These are phyloP conservation scores for Trametes meyenii DNA, from an alignment of 768 basidiomycete genomes.

Conservation along the genomic window DNA sequence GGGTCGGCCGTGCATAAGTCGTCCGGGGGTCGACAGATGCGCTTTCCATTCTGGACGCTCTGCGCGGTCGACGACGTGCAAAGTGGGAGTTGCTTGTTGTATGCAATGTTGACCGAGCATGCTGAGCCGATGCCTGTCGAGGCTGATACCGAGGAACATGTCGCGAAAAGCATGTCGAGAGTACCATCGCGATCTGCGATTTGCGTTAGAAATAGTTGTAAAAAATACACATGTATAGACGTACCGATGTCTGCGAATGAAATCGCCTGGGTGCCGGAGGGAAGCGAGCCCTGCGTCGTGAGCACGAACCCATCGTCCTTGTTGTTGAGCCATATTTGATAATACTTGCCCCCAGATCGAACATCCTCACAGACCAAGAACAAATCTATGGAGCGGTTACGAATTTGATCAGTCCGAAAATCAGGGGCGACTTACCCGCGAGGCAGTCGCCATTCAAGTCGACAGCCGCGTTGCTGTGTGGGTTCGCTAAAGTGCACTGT, in stretches of 20 bases:
- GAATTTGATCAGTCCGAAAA: neutral
- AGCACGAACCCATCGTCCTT: conserved; percentile 76
- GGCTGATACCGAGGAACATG: conserved; percentile 71
- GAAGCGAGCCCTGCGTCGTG: conserved; percentile 67
- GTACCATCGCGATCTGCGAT: conserved; percentile 88
- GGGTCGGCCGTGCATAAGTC: conserved; percentile 84
- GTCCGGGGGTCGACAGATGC: conserved; percentile 72
- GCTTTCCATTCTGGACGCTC: conserved; percentile 50
- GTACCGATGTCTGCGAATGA: conserved; percentile 90
- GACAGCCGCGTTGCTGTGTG: conserved; percentile 93
- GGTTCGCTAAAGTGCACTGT: conserved; percentile 79
- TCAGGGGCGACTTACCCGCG: conserved; percentile 57
- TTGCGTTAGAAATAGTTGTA: neutral
- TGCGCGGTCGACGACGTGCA: conserved; percentile 63
- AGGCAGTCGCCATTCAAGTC: conserved; percentile 96
- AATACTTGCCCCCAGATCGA: conserved; percentile 53
- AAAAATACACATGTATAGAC: neutral
- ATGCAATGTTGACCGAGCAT: conserved; percentile 89
- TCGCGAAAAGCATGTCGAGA: conserved; percentile 91
- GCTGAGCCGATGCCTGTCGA: conserved; percentile 71
- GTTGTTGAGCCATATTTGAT: conserved; percentile 92
- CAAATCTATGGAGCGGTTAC: conserved; percentile 50
- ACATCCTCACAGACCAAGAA: conserved; percentile 85
- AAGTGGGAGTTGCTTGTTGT: conserved; percentile 86
- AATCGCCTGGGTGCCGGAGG: conserved; percentile 74